A percentile compares a stretch with the other conserved stretches of the same genome.
Evolutionary conservation across 345 rosid genomes (phyloP).

Genomic region (Citrus sp.): DNA sequence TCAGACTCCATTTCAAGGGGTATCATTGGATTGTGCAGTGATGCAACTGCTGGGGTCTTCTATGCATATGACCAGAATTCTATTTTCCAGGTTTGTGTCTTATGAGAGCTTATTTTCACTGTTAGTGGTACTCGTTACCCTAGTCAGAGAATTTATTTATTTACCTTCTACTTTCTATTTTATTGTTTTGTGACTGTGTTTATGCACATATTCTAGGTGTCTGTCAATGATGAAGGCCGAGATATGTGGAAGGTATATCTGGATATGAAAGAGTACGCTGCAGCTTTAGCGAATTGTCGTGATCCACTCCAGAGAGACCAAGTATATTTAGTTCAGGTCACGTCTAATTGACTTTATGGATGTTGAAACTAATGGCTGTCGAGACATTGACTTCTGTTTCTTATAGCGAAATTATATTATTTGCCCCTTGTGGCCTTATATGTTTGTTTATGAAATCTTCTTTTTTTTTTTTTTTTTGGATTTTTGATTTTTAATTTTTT

Average conservation of each 20-base stretch:
- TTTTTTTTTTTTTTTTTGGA: neutral
- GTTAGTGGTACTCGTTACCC: slow-evolving; percentile 10
- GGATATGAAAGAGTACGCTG: slow-evolving; percentile 91
- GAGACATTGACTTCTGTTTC: slow-evolving; percentile 5
- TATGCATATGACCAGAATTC: slow-evolving; percentile 98
- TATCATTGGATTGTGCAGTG: slow-evolving; percentile 91
- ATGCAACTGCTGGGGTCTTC: slow-evolving; percentile 95
- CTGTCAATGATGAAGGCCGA: slow-evolving; percentile 90
- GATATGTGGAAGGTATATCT: slow-evolving; percentile 99
- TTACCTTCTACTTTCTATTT: neutral
- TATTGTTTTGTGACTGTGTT: neutral
- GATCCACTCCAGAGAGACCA: slow-evolving; percentile 96
- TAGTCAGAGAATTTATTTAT: neutral
- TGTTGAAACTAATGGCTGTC: slow-evolving; percentile 6
- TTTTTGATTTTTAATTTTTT: neutral
- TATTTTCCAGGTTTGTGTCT: slow-evolving; percentile 71
- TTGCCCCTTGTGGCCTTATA: neutral
- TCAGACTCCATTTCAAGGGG: slow-evolving; percentile 84
- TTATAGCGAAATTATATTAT: neutral
- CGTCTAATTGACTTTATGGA: neutral
- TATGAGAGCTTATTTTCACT: slow-evolving; percentile 16
- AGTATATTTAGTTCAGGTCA: slow-evolving; percentile 95
- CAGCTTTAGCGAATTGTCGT: slow-evolving; percentile 85
- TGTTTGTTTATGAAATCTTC: slow-evolving; percentile 14
- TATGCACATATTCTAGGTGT: slow-evolving; percentile 55